These are phyloP conservation scores for Prillingera fragicola DNA, from an alignment of 1,284 basidiomycete species.

Conservation along the genomic window DNA sequence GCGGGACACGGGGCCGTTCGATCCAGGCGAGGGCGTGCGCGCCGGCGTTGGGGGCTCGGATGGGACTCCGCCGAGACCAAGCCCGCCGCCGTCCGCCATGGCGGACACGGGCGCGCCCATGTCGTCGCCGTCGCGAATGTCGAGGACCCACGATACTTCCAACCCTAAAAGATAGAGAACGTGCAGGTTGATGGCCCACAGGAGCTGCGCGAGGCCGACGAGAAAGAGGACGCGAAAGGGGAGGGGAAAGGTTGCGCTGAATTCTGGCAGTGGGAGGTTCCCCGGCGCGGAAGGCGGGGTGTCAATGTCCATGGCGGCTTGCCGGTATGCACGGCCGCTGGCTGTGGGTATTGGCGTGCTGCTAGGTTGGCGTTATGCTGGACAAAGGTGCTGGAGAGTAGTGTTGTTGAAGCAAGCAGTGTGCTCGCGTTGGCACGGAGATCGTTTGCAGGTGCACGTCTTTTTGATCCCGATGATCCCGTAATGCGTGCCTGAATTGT, in stretches of 20 bases:
- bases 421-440: no score
- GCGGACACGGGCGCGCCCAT: background rate
- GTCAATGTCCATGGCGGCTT: constrained; percentile 47
- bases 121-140: constrained; percentile 32
- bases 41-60: constrained; percentile 1
- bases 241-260: constrained; percentile 64
- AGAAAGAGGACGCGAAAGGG: constrained; percentile 75
- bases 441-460: no score
- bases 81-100: constrained; percentile 3
- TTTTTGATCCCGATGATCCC: no score
- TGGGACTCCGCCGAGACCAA: background rate
- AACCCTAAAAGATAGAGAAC: constrained; percentile 67
- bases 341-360: no score
- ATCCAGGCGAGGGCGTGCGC: background rate
- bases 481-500: no score
- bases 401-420: no score
- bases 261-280: constrained; percentile 44
- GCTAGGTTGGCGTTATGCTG: no score
- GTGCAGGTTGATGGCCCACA: constrained; percentile 84
- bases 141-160: constrained; percentile 63
- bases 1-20: background rate
- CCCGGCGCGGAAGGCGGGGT: constrained; percentile 27
- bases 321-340: no score
- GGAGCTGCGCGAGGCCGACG: constrained; percentile 62
- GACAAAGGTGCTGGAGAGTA: no score